Evolutionary conservation across 164 flowering plant species (phyloP), one percentile per base, ranked within the genome.

Genomic region (Umbilicus rupestris): DNA sequence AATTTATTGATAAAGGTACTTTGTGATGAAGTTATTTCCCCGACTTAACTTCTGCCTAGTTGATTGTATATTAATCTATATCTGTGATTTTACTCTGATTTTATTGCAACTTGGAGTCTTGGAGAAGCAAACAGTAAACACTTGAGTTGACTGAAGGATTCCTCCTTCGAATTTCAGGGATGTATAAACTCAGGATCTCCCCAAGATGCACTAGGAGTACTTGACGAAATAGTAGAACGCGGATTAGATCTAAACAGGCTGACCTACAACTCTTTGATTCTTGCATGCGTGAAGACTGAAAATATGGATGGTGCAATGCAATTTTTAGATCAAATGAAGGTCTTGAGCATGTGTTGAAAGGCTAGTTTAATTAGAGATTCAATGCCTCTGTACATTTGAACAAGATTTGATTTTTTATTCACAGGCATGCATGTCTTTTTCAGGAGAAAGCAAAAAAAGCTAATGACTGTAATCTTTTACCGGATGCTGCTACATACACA

Each of bases 1-100:
- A 88, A 88, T 80, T 77, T 86, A 72, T 60, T 88, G 69, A 86
- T 88, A 83, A 88, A 88, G 90, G 90, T 87, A 64, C 41, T 66
- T 29, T 64, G 4, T 5, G 10, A 31, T 58, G 30, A 58, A 58
- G 33, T 58, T 58, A 20, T 12, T 58, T 29, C 62, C 19, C 35
- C 30, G 5, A 44, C 17, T 20, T 29, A 58, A 58, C 15, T 2
- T 14, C n/a, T 58, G 62, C 5, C 30, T 31, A 28, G 30, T 58
- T 44, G 5, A 44, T 12, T 44, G 47, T 44, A 9, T 44, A 15
- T 44, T 19, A 44, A 44, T 15, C 6, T 35, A 35, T 35, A 35
- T 3, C 4, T 35, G 37, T 35, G 37, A 35, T 0, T 35, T 35
- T 35, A 35, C 1, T 35, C 7, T 35, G 7, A 35, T 35, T 35